These are phyloP conservation scores for Fusarium falciforme DNA, from an alignment of 2,329 filamentous ascomycete species.

Conservation along the genomic window DNA sequence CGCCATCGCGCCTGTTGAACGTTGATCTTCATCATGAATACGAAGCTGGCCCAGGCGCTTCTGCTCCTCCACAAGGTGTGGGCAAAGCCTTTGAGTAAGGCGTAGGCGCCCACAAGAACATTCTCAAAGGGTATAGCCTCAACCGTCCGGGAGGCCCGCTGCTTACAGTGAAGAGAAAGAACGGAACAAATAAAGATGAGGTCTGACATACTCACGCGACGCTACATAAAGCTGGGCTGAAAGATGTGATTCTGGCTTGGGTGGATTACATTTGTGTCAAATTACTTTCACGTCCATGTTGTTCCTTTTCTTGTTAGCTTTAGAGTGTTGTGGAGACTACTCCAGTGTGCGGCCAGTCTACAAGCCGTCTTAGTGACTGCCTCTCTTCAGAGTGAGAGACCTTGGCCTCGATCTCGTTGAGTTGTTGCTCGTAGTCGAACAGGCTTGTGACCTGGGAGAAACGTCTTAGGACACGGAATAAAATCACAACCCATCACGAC, in stretches of 20 bases:
- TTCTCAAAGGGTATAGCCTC: too few relatives aligned
- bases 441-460: neutral
- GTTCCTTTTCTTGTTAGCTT: too few relatives aligned
- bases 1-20: neutral
- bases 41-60: neutral
- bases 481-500: neutral
- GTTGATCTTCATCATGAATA: neutral
- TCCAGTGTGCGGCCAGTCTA: too few relatives aligned
- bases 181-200: neutral
- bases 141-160: neutral
- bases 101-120: neutral
- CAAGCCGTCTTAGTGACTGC: too few relatives aligned
- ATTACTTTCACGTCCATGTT: too few relatives aligned
- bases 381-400: too few relatives aligned
- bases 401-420: too few relatives aligned
- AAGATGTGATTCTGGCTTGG: too few relatives aligned
- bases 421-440: too few relatives aligned
- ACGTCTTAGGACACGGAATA: neutral
- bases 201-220: neutral
- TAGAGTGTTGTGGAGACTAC: too few relatives aligned
- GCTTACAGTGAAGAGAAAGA: neutral
- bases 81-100: neutral
- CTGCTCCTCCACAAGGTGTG: neutral
- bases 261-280: too few relatives aligned
- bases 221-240: neutral